Base-by-base conservation (phyloP, 179 eudicot species). In the Patellifolia procumbens region DNA sequence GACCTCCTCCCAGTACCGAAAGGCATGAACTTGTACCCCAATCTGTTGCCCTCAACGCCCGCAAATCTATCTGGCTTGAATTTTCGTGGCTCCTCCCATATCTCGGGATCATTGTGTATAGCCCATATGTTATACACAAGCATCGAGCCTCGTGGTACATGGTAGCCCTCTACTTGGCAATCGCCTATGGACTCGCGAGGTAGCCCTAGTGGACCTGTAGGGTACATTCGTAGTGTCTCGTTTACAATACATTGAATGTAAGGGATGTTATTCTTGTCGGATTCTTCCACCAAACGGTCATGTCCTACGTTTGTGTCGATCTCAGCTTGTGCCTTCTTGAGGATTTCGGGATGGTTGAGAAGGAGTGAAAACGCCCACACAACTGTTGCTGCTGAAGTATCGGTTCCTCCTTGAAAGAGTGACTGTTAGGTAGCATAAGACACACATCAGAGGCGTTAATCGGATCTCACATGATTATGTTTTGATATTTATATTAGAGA, bases 101-200 rank as follows among this genome's bases (percentile, higher is more conserved):
- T 42, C 15, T 56, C 31, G 4, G 81, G 77, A 22, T 79, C 77
- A 58, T 79, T 79, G 42, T 79, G 81, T 22, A 79, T 66, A 0
- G 81, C 81, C 81, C 81, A 79, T 31, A 79, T 73, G 49, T 79
- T 79, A 42, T 73, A 79, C 2, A 79, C 49, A 7, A 79, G 68
- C 65, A 79, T 79, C 13, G 81, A 52, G 31, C 81, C 81, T 34
- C 22, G 4, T 11, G 77, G 77, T 17, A 79, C 43, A 20, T 66
- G 26, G 32, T 79, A 79, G 1, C 69, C 73, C 1, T 7, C 74
- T 17, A 79, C 73, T 11, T 24, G 32, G 29, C 59, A 52, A 58
- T 73, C 77, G 4, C 19, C 39, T 45, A 19, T 73, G 20, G 81
- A 68, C 19, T 65, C 73, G 4, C 62, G 62, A 5, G 77, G 81